Evolutionary conservation across 805 yeast species (phyloP).

Genomic region (Zygosaccharomyces bisporus): DNA sequence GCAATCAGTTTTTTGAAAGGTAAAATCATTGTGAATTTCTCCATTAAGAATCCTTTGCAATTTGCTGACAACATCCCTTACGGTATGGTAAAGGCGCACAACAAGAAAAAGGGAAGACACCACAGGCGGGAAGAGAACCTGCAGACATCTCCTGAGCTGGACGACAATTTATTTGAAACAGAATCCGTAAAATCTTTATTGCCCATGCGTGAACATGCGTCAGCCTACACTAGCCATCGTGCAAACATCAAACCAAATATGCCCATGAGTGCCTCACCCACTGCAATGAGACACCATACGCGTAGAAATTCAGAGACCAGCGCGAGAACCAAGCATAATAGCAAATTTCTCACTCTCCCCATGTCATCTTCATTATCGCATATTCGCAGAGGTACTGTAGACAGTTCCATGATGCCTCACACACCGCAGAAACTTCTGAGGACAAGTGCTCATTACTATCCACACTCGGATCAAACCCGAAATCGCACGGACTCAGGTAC

Average conservation of each 20-base stretch:
- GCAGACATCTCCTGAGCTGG: slow-evolving; percentile 14
- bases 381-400: slow-evolving; percentile 9
- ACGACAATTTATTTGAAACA: slow-evolving; percentile 27
- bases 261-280: slow-evolving; percentile 17
- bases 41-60: slow-evolving; percentile 32
- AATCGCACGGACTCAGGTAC: slow-evolving; percentile 1
- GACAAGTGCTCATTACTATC: neutral
- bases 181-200: slow-evolving; percentile 23
- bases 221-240: slow-evolving; percentile 11
- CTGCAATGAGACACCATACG: slow-evolving; percentile 11
- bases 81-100: slow-evolving; percentile 12
- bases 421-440: neutral
- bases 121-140: slow-evolving; percentile 9
- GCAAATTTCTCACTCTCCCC: slow-evolving; percentile 24
- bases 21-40: slow-evolving; percentile 45
- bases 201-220: slow-evolving; percentile 23
- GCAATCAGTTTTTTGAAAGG: slow-evolving; percentile 69
- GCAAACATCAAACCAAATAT: slow-evolving; percentile 10
- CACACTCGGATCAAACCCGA: neutral
- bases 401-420: slow-evolving; percentile 1
- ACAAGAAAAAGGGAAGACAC: slow-evolving; percentile 3
- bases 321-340: slow-evolving; percentile 16
- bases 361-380: slow-evolving; percentile 23
- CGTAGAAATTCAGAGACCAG: slow-evolving; percentile 29
- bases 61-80: slow-evolving; percentile 22